Evolutionary conservation across 2,329 filamentous ascomycete genomes (phyloP).

Genomic region (Penicillium occitanis): DNA sequence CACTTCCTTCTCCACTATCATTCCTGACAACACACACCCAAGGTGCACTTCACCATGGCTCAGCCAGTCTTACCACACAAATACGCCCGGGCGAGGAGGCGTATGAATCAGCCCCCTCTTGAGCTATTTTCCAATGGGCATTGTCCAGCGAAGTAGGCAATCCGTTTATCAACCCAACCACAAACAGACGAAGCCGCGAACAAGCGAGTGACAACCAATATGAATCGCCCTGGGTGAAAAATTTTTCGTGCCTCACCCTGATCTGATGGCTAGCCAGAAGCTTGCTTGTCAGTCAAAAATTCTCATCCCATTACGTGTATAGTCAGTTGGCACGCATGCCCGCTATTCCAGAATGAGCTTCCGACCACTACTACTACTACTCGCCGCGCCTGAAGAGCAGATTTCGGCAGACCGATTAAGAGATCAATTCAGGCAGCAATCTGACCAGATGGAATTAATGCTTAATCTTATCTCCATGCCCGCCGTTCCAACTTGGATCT

Average conservation of each 20-base stretch:
- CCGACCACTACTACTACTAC: background rate
- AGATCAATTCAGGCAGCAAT: background rate
- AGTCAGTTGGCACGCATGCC: background rate
- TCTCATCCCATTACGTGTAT: background rate
- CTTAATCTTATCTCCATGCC: background rate
- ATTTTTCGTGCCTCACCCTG: background rate
- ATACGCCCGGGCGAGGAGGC: background rate
- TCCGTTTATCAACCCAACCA: background rate
- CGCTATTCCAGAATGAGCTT: background rate
- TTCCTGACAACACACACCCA: background rate
- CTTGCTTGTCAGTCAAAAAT: background rate
- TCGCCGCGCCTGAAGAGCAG: background rate
- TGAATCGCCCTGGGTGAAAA: background rate
- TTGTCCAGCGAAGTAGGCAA: too few species aligned
- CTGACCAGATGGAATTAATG: too few species aligned
- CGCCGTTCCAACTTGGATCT: background rate
- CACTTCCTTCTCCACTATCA: background rate
- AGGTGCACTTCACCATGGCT: background rate
- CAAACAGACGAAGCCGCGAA: background rate
- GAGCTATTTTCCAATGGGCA: background rate
- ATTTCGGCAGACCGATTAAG: background rate
- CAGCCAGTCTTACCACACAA: background rate
- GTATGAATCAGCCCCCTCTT: background rate
- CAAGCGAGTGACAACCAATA: background rate
- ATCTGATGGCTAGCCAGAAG: background rate